Evolutionary conservation across 345 rosid species (phyloP), one percentile per base, ranked within the genome.

Genomic region (Syzygium oleosum): DNA sequence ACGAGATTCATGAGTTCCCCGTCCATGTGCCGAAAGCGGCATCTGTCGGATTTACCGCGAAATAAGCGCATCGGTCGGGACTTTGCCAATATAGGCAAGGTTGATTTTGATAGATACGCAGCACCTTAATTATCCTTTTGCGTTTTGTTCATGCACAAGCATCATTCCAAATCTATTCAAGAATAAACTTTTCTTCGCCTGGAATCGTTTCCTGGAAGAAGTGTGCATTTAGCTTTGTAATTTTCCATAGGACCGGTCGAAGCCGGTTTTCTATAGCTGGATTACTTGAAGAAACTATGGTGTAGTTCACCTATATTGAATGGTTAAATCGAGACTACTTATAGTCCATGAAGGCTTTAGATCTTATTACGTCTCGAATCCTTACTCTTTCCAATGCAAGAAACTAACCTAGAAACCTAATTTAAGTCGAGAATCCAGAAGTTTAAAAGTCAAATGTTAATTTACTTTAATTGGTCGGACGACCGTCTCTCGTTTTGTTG

Each of bases 1-100:
- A 93, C 14, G 94, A 93, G 65, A 90, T 93, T 78, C 90, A 91
- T n/a, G 61, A 89, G 17, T 88, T 91, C 43, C 95, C 95, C 0
- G 91, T 89, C 38, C 89, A 91, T 3, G 93, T 91, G 12, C 93
- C 95, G 0, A 88, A 90, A 73, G 80, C 2, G 2, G 49, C 19
- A 14, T 73, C 25, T 25, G 38, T 73, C 0, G 25, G 80, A 73
- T 73, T 14, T 34, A 73, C 25, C 13, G 21, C 0, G 7, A 19
- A 73, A 73, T 73, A 17, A 17, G 79, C 2, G 13, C 79, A 34
- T 17, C 3, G 4, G 10, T 17, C 0, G 0, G 13, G 43, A 68
- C 34, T 34, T 68, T 5, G 13, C 79, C 13, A 34, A 68, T 5
- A 34, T 34, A 73, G 80, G 49, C 13, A 12, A 34, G 46, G 5